Conservation (phyloP, 768 basidiomycete genomes). For the Tylopilus sp. region DNA sequence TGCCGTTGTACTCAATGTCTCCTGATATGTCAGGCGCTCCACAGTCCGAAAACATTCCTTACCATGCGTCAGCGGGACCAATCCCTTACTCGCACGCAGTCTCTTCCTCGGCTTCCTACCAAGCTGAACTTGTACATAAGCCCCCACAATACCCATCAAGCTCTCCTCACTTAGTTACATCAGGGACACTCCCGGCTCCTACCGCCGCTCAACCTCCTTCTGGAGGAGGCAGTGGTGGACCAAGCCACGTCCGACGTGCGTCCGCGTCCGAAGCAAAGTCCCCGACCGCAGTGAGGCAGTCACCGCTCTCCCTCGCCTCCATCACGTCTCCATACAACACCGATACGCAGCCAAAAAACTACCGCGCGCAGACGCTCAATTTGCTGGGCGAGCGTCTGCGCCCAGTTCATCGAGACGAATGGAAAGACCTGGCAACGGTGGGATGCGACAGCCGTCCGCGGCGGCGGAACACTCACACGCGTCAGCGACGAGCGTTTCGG, state of each 20-base stretch:
- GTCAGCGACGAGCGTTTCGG: conserved; percentile 20
- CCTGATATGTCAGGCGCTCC: conserved; percentile 29
- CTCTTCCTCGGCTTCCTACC: conserved; percentile 24
- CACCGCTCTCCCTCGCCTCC: conserved; percentile 39
- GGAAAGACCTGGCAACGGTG: conserved; percentile 35
- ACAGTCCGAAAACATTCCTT: conserved; percentile 25
- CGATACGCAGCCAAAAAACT: conserved; percentile 65
- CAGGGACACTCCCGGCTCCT: conserved; percentile 18
- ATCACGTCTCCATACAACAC: conserved; percentile 41
- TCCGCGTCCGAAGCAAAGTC: conserved; percentile 32
- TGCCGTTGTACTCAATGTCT: conserved; percentile 31
- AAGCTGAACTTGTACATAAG: conserved; percentile 21
- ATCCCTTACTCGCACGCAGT: conserved; percentile 23
- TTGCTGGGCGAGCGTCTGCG: conserved; percentile 77
- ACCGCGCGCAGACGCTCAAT: conserved; percentile 70
- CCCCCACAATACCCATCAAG: conserved; percentile 27
- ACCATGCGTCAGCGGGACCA: conserved; percentile 27
- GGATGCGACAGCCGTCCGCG: conserved; percentile 37
- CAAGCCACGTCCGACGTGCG: conserved; percentile 25
- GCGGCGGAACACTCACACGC: conserved; percentile 27
- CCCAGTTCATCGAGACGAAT: conserved; percentile 36
- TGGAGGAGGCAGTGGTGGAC: conserved; percentile 12
- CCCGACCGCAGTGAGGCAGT: conserved; percentile 33
- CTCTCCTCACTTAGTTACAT: conserved; percentile 27
- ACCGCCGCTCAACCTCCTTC: conserved; percentile 17